A percentile compares a stretch with the other conserved stretches of the same genome.
Evolutionary conservation across 805 yeast species (phyloP).

Genomic region (Lachancea quebecensis): DNA sequence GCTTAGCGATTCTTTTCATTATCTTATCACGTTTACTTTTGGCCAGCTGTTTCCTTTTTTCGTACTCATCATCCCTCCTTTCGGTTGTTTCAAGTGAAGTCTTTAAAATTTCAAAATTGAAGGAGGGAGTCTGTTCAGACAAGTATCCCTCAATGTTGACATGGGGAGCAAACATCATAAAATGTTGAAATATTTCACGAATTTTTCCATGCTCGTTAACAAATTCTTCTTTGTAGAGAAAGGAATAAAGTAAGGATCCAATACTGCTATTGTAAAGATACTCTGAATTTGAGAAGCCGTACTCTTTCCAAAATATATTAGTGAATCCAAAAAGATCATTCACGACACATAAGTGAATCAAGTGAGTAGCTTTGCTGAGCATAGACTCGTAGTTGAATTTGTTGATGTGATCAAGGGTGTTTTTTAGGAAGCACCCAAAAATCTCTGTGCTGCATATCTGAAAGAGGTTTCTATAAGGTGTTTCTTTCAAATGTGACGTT

Average conservation of each 20-base stretch:
- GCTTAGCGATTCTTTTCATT: slow-evolving; percentile 71
- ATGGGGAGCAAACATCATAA: slow-evolving; percentile 26
- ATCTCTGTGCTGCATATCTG: slow-evolving; percentile 45
- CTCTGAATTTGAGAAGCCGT: slow-evolving; percentile 34
- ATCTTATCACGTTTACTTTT: slow-evolving; percentile 62
- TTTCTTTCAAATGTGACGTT: slow-evolving; percentile 29
- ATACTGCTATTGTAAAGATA: slow-evolving; percentile 34
- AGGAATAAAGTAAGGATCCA: slow-evolving; percentile 34
- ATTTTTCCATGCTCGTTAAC: slow-evolving; percentile 45
- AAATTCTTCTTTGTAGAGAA: slow-evolving; percentile 38
- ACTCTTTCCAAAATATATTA: slow-evolving; percentile 33
- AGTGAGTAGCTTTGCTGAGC: slow-evolving; percentile 52
- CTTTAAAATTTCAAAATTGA: slow-evolving; percentile 23
- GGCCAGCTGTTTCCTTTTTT: slow-evolving; percentile 61
- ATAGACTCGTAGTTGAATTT: slow-evolving; percentile 47
- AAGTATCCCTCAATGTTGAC: slow-evolving; percentile 29
- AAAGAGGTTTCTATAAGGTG: slow-evolving; percentile 40
- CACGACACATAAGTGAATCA: slow-evolving; percentile 56
- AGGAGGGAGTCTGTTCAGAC: slow-evolving; percentile 34
- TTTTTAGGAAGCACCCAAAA: slow-evolving; percentile 49
- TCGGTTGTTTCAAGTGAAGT: slow-evolving; percentile 21
- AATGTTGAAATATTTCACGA: slow-evolving; percentile 43
- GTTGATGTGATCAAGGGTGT: slow-evolving; percentile 37
- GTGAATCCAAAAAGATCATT: slow-evolving; percentile 35
- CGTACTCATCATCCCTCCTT: slow-evolving; percentile 37